Conservation (phyloP, 495 filamentous ascomycete species). For the Schizothecium vesticola region DNA sequence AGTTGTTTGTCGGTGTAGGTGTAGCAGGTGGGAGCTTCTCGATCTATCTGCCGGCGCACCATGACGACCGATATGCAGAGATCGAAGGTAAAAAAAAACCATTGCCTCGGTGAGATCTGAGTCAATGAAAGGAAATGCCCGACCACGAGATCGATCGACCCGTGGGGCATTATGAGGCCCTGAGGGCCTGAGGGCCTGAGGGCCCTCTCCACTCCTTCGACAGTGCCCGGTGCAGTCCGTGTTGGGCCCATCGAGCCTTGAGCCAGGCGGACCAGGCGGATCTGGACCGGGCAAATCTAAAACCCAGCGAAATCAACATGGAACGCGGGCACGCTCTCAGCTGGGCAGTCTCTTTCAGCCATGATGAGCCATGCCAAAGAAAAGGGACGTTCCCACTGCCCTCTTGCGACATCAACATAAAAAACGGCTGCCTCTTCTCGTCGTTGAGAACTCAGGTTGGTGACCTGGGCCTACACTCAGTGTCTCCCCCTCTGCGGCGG, state of each 20-base stretch:
- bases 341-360: not conserved
- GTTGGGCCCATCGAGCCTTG: not conserved
- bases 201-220: not conserved
- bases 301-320: conserved; percentile 2
- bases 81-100: not conserved
- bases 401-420: too few relatives aligned
- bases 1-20: not conserved
- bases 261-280: not conserved
- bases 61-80: not conserved
- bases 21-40: not conserved
- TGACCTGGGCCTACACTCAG: too few relatives aligned
- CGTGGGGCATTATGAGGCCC: not conserved
- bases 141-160: not conserved
- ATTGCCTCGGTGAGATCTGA: not conserved
- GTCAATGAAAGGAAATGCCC: not conserved
- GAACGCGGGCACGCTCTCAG: not conserved
- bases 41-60: not conserved
- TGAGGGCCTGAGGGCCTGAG: not conserved
- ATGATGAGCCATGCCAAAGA: not conserved
- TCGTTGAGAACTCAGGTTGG: not conserved
- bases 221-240: not conserved
- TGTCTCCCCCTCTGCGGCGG: not conserved
- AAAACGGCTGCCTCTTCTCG: not conserved
- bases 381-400: too few relatives aligned
- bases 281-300: not conserved